phyloP scores from a whole-genome alignment of 768 basidiomycete genomes.

The Phylloporus rhodoxanthus region DNA sequence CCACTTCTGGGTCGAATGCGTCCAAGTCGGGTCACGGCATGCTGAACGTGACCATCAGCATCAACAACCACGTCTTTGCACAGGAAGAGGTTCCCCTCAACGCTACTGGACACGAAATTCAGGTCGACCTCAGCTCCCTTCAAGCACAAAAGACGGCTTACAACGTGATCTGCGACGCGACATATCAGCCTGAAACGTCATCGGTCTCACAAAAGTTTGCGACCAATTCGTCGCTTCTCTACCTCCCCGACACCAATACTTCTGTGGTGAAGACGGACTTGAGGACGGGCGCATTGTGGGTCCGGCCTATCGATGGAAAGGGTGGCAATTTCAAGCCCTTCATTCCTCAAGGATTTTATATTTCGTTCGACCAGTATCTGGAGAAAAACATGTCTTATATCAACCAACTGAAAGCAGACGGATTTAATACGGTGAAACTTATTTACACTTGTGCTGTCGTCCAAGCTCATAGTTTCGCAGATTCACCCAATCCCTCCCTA shows the following conservation, averaged over 20 bases:
- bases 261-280: slow-evolving; percentile 46
- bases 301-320: slow-evolving; percentile 27
- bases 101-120: slow-evolving; percentile 31
- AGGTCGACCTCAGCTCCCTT: slow-evolving; percentile 29
- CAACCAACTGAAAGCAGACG: slow-evolving; percentile 54
- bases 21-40: slow-evolving; percentile 6
- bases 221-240: slow-evolving; percentile 32
- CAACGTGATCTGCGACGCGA: slow-evolving; percentile 33
- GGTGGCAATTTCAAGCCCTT: slow-evolving; percentile 32
- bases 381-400: slow-evolving; percentile 47
- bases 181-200: slow-evolving; percentile 13
- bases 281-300: slow-evolving; percentile 40
- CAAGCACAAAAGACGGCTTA: slow-evolving; percentile 27
- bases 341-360: slow-evolving; percentile 73
- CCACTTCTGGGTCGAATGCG: neutral
- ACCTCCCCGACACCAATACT: slow-evolving; percentile 34
- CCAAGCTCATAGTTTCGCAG: slow-evolving; percentile 34
- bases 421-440: slow-evolving; percentile 28
- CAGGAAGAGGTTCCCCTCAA: slow-evolving; percentile 34
- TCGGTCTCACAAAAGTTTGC: slow-evolving; percentile 27
- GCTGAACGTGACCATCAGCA: slow-evolving; percentile 28
- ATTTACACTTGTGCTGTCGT: neutral
- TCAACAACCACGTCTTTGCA: slow-evolving; percentile 20
- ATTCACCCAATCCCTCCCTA: slow-evolving; percentile 71
- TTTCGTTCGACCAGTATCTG: slow-evolving; percentile 51